phyloP scores from a whole-genome alignment of 2,329 filamentous ascomycete species.

The Chaetothyriales sp. region DNA sequence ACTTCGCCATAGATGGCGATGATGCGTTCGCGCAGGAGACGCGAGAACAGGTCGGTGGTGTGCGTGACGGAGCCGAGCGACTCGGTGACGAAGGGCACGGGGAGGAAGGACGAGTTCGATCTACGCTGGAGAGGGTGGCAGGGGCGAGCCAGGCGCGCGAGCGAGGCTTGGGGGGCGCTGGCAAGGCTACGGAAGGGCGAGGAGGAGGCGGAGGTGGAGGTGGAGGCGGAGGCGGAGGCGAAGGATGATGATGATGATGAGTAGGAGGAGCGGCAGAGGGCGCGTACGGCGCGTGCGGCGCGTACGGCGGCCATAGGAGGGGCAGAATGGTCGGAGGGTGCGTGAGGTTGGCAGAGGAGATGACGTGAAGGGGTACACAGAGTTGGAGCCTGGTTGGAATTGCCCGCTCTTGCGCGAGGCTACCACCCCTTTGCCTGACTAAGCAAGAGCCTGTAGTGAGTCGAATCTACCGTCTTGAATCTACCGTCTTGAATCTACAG shows the following conservation, averaged over 20 bases:
- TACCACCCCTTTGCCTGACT: too few relatives aligned
- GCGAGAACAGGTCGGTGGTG: slow-evolving; percentile 68
- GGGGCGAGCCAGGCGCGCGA: background rate
- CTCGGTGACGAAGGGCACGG: slow-evolving; percentile 17
- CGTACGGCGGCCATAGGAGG: background rate
- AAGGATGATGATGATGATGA: too few relatives aligned
- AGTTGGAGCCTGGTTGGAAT: too few relatives aligned
- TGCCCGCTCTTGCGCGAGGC: too few relatives aligned
- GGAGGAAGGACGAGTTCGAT: slow-evolving; percentile 11
- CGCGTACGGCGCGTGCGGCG: background rate
- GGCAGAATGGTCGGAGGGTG: too few relatives aligned
- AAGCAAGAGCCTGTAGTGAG: too few relatives aligned
- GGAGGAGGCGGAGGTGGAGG: background rate
- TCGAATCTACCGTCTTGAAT: too few relatives aligned
- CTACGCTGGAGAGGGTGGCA: background rate
- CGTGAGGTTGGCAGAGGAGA: background rate
- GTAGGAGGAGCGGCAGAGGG: background rate
- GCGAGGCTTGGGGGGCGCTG: background rate
- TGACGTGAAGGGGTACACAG: background rate
- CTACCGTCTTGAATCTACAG: too few relatives aligned
- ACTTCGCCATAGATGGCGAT: slow-evolving; percentile 15
- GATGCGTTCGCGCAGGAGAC: slow-evolving; percentile 53
- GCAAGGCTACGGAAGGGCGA: background rate
- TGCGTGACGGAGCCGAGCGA: slow-evolving; percentile 14
- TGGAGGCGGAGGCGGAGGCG: background rate